phyloP scores from a whole-genome alignment of 2,329 filamentous ascomycete genomes.

The Boeremia lycopersici region DNA sequence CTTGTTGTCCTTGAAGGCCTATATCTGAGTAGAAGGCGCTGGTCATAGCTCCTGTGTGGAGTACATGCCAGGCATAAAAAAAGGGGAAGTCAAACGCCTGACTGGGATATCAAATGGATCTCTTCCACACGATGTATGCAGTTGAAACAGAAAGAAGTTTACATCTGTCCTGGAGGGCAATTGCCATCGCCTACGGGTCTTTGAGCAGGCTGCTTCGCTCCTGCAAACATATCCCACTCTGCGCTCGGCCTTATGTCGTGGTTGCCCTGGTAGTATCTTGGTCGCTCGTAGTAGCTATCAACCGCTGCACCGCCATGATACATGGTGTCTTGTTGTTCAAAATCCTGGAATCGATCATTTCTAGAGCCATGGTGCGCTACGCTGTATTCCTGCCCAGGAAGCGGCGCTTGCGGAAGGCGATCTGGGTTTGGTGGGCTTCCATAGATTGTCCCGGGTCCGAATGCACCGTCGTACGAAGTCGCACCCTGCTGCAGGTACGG shows the following conservation, averaged over 20 bases:
- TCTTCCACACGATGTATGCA: slow-evolving; percentile 6
- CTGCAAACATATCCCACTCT: slow-evolving; percentile 36
- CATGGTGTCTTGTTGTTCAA: slow-evolving; percentile 29
- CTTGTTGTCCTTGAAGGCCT: too few species aligned
- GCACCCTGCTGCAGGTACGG: slow-evolving; percentile 21
- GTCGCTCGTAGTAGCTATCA: slow-evolving; percentile 14
- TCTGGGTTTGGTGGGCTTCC: slow-evolving; percentile 22
- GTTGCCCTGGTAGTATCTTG: slow-evolving; percentile 10
- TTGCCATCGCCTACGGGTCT: slow-evolving; percentile 10
- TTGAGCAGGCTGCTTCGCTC: slow-evolving; percentile 18
- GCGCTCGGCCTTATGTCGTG: slow-evolving; percentile 10
- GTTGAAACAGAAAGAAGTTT: neutral
- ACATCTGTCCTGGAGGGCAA: slow-evolving; percentile 6
- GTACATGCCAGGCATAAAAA: neutral
- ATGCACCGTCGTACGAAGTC: slow-evolving; percentile 17
- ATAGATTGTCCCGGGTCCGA: slow-evolving; percentile 7
- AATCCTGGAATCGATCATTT: slow-evolving; percentile 17
- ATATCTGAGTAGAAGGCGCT: too few species aligned
- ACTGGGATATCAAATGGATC: slow-evolving; percentile 15
- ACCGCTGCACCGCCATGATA: slow-evolving; percentile 18
- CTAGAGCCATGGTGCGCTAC: slow-evolving; percentile 12
- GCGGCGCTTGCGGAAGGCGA: slow-evolving; percentile 28
- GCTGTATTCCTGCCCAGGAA: slow-evolving; percentile 35
- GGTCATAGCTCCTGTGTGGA: neutral
- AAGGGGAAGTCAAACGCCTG: slow-evolving; percentile 6